Evolutionary conservation across 352 stramenopile species (phyloP), one percentile per base, ranked within the genome.

Genomic region (Phytopythium aichiense): DNA sequence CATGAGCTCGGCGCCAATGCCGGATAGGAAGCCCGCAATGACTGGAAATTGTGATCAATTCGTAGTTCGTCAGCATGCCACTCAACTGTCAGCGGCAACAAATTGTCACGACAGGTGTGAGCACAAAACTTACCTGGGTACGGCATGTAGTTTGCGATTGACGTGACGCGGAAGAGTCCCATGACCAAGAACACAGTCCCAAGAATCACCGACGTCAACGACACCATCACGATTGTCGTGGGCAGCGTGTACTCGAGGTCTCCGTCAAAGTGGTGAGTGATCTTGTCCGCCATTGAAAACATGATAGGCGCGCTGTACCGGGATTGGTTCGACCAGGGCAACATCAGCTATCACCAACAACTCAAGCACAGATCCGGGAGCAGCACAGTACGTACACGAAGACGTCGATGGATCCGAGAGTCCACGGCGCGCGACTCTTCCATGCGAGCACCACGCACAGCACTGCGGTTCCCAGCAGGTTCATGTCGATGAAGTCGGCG

Each of bases 401-500:
- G 1, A 91, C 84, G 58, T 94, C 84, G 48, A 94, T 91, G 0
- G 84, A 68, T 1, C 81, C 84, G 22, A 94, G 73, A 2, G 84
- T 91, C 79, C 79, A 94, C 11, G 84, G 84, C 5, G 83, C 84
- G 7, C 67, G 63, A 55, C 84, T 94, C 64, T 89, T 72, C 84
- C 84, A 94, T 0, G 81, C 80, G 38, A 94, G 67, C 30, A 90
- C 73, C 35, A 89, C 64, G n/a, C 69, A 89, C 25, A 94, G 66
- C 25, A 91, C 55, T 0, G 81, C 82, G 0, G 85, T 91, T 11
- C 85, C 83, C 9, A 94, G 57, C 46, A 94, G 68, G 62, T 94
- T 91, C 70, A 92, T 92, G 72, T 94, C 85, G 49, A 94, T 94
- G 35, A 90, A 90, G 31, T 87, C 78, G 4, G 85, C 82, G 51